These are phyloP conservation scores for Fraxinus greggii DNA, from an alignment of 305 asterid species.

Conservation along the genomic window DNA sequence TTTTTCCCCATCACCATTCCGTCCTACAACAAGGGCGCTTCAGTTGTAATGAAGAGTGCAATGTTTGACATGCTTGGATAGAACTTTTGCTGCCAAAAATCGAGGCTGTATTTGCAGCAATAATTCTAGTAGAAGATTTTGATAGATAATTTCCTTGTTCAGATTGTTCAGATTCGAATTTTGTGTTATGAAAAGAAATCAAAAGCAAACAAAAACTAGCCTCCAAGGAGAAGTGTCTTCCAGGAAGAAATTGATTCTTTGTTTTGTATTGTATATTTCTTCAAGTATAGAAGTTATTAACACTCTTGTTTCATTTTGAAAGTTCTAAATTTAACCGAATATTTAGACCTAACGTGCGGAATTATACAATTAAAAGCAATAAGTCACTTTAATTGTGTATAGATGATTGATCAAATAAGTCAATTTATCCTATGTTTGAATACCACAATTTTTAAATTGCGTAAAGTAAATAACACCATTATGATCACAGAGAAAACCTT, in stretches of 20 bases:
- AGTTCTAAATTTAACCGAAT: neutral
- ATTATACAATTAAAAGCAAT: no score
- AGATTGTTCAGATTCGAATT: neutral
- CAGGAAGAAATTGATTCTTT: neutral
- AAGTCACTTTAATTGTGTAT: neutral
- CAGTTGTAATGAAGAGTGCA: conserved; percentile 54
- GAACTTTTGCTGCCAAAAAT: neutral
- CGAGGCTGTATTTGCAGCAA: neutral
- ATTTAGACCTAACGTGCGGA: neutral
- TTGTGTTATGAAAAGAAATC: neutral
- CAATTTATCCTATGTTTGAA: neutral
- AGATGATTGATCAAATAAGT: neutral
- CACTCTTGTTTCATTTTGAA: neutral
- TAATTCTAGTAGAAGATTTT: neutral
- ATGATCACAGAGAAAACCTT: no score
- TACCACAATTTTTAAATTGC: neutral
- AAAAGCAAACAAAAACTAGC: neutral
- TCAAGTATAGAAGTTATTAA: neutral
- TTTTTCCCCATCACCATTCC: conserved; percentile 57
- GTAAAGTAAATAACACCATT: neutral
- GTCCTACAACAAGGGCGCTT: conserved; percentile 43
- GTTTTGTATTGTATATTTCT: neutral
- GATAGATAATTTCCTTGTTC: neutral
- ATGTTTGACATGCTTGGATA: conserved; percentile 52
- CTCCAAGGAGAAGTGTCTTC: neutral